A percentile compares a stretch with the other conserved stretches of the same genome.
Evolutionary conservation across 2,329 filamentous ascomycete genomes (phyloP).

Genomic region (Cladosporium austrohemisphaericum): DNA sequence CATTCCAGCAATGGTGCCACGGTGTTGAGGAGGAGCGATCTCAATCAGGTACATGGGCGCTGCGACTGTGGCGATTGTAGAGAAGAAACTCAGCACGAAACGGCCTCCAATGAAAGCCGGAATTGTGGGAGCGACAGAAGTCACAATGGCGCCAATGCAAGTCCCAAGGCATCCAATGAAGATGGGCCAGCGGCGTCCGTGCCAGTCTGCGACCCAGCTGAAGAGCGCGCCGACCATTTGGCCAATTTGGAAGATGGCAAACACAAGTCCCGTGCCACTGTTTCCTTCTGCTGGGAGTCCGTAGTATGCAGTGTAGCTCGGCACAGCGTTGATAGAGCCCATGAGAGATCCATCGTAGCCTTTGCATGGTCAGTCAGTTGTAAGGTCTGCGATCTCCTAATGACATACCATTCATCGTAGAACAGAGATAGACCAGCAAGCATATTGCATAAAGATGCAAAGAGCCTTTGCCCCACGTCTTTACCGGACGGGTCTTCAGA

Average conservation of each 20-base stretch:
- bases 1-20: conserved; percentile 55
- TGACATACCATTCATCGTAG: conserved; percentile 31
- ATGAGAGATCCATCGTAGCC: conserved; percentile 32
- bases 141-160: background rate
- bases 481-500: background rate
- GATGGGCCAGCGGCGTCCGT: conserved; percentile 52
- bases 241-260: conserved; percentile 40
- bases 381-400: conserved; percentile 33
- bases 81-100: conserved; percentile 30
- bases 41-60: conserved; percentile 24
- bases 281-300: conserved; percentile 43
- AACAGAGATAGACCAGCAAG: conserved; percentile 31
- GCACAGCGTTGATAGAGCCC: conserved; percentile 51
- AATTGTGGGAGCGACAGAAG: background rate
- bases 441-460: conserved; percentile 24
- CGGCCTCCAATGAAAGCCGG: conserved; percentile 45
- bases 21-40: conserved; percentile 24
- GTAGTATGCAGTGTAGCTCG: conserved; percentile 48
- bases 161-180: conserved; percentile 45
- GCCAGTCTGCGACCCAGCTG: conserved; percentile 35
- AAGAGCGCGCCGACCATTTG: conserved; percentile 47
- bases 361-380: conserved; percentile 22
- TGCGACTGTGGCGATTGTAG: conserved; percentile 4
- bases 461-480: conserved; percentile 25
- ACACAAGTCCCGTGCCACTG: conserved; percentile 43